Conservation (phyloP, 73 alveolate species). For the Blepharisma stoltei region DNA sequence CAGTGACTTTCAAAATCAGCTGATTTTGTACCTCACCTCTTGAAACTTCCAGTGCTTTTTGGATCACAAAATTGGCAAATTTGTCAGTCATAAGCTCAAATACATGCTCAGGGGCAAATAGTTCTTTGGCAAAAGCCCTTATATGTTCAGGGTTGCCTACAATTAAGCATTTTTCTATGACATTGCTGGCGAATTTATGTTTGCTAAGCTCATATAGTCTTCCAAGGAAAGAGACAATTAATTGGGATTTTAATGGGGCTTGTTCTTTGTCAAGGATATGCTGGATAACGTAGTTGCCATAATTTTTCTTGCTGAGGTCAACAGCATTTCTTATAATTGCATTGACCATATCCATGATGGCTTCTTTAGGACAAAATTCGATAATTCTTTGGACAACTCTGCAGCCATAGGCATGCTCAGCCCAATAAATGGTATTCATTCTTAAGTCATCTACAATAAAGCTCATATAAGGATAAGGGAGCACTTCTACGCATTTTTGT, state of each 20-base stretch:
- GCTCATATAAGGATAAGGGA: constrained; percentile 54
- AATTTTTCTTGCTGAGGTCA: constrained; percentile 40
- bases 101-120: constrained; percentile 8
- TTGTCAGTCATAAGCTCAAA: constrained; percentile 21
- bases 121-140: constrained; percentile 17
- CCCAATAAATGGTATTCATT: constrained; percentile 57
- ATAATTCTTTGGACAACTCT: constrained; percentile 87
- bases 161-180: constrained; percentile 68
- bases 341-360: background rate
- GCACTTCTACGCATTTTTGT: constrained; percentile 83
- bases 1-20: constrained; percentile 18
- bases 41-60: constrained; percentile 23
- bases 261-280: constrained; percentile 84
- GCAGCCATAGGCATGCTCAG: constrained; percentile 89
- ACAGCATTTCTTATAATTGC: constrained; percentile 11
- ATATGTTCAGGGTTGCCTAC: constrained; percentile 51
- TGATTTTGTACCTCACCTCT: background rate
- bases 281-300: constrained; percentile 90
- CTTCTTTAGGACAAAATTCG: constrained; percentile 59
- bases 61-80: constrained; percentile 27
- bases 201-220: constrained; percentile 49
- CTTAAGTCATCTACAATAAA: constrained; percentile 73
- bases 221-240: constrained; percentile 57
- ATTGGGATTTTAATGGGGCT: constrained; percentile 56
- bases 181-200: constrained; percentile 76